Evolutionary conservation across 2,329 filamentous ascomycete genomes (phyloP), one percentile per base, ranked within the genome.

Genomic region (Fusarium odoratissimum): DNA sequence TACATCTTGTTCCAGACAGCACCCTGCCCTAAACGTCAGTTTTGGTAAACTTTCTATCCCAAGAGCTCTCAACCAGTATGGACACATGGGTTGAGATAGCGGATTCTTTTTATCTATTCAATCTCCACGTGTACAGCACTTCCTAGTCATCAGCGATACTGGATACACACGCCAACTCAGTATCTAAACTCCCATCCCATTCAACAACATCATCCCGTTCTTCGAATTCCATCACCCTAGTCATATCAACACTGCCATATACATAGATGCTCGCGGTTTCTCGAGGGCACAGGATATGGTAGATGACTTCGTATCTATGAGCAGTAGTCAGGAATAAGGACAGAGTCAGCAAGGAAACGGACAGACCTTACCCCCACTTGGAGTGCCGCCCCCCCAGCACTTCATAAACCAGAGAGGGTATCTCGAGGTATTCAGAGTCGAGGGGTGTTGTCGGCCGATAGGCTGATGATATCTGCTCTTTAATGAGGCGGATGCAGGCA

Each of bases 1-100:
- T 75, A 71, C 37, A 69, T 75, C 7, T 38, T 75, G 31, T 69
- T 74, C 35, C 66, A 45, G 23, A 73, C 70, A 30, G 35, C 41
- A 8, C 46, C 65, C 12, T 21, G 5, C 23, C 19, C 33, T 10
- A 58, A 54, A 16, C 46, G 23, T 40, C 23, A 38, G 12, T 14
- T 33, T 17, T 58, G 58, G 41, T 71, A 42, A 42, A 48, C 16
- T 14, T 38, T 33, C 23, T 12, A 44, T 28, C 28, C 14, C 8
- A 49, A 35, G 44, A 46, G 19, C 13, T 40, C 25, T 54, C 19
- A 44, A 23, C 35, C 25, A 49, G 40, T 37, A 35, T 23, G 45
- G 25, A 35, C 17, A 16, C 23, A 19, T 45, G 44, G 37, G 45
- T 52, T 52, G 41, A 25, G 45, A 35, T 19, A 25, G 45, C 33